phyloP scores from a whole-genome alignment of 768 basidiomycete genomes.

The Russula abietina region DNA sequence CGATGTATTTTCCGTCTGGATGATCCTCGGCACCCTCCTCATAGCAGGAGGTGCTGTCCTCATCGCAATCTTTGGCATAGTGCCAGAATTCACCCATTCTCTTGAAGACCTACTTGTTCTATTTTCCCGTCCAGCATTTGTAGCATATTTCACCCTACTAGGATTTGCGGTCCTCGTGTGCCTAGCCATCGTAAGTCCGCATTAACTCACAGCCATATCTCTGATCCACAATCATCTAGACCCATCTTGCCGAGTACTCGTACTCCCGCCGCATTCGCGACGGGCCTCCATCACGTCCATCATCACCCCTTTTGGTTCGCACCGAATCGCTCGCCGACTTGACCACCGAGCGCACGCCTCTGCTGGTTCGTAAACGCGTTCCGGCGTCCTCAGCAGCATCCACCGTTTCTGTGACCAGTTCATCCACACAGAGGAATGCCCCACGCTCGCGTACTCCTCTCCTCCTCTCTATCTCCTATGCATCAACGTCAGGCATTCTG shows the following conservation, averaged over 20 bases:
- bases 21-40: slow-evolving; percentile 79
- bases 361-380: slow-evolving; percentile 41
- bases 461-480: slow-evolving; percentile 75
- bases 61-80: slow-evolving; percentile 88
- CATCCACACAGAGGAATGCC: slow-evolving; percentile 23
- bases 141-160: slow-evolving; percentile 74
- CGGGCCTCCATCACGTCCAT: slow-evolving; percentile 37
- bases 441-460: slow-evolving; percentile 45
- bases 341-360: slow-evolving; percentile 48
- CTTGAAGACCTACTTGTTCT: slow-evolving; percentile 77
- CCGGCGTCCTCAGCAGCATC: slow-evolving; percentile 32
- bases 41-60: slow-evolving; percentile 86
- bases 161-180: slow-evolving; percentile 52
- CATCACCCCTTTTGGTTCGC: slow-evolving; percentile 28
- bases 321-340: slow-evolving; percentile 24
- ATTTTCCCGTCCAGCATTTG: slow-evolving; percentile 69
- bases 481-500: slow-evolving; percentile 80
- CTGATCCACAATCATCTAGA: slow-evolving; percentile 39
- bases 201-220: neutral
- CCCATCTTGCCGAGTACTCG: slow-evolving; percentile 66
- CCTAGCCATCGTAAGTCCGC: slow-evolving; percentile 48
- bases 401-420: slow-evolving; percentile 22
- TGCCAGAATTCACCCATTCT: slow-evolving; percentile 80
- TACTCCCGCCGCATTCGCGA: slow-evolving; percentile 36
- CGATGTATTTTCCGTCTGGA: slow-evolving; percentile 78